Conservation (phyloP, 495 filamentous ascomycete genomes). For the Patellaria atrata region DNA sequence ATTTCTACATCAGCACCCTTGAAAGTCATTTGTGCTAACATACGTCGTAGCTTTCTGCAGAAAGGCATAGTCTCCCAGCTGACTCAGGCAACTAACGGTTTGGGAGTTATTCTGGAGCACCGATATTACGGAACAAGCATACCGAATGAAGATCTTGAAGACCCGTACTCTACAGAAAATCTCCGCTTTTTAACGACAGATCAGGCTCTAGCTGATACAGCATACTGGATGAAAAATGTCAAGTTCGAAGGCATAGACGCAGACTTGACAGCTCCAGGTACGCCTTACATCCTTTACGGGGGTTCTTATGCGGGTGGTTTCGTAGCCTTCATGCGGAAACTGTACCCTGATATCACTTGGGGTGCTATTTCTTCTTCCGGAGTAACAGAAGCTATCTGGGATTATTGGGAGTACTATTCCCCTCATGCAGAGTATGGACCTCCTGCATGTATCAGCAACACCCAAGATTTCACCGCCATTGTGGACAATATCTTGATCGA, state of each 20-base stretch:
- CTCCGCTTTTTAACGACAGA: slow-evolving; percentile 64
- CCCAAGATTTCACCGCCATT: slow-evolving; percentile 43
- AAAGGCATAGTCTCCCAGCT: slow-evolving; percentile 54
- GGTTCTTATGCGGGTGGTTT: slow-evolving; percentile 63
- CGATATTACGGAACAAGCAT: slow-evolving; percentile 19
- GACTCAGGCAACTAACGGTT: slow-evolving; percentile 44
- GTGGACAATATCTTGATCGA: slow-evolving; percentile 52
- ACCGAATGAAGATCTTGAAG: slow-evolving; percentile 7
- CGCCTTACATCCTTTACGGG: slow-evolving; percentile 56
- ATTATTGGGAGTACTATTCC: slow-evolving; percentile 61
- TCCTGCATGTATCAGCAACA: slow-evolving; percentile 37
- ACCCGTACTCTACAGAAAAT: slow-evolving; percentile 54
- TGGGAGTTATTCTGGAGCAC: slow-evolving; percentile 61
- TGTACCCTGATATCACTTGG: slow-evolving; percentile 55
- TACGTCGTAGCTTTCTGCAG: no score
- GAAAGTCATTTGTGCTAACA: no score
- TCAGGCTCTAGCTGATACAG: slow-evolving; percentile 57
- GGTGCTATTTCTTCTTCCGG: slow-evolving; percentile 58
- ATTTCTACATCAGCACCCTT: no score
- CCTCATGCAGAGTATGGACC: slow-evolving; percentile 46
- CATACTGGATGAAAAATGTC: slow-evolving; percentile 54
- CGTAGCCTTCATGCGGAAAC: slow-evolving; percentile 51
- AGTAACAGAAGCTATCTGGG: slow-evolving; percentile 54
- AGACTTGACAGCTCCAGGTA: slow-evolving; percentile 41
- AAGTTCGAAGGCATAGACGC: slow-evolving; percentile 48